phyloP scores from a whole-genome alignment of 352 stramenopile species.

The Thalassiosira pacifica region DNA sequence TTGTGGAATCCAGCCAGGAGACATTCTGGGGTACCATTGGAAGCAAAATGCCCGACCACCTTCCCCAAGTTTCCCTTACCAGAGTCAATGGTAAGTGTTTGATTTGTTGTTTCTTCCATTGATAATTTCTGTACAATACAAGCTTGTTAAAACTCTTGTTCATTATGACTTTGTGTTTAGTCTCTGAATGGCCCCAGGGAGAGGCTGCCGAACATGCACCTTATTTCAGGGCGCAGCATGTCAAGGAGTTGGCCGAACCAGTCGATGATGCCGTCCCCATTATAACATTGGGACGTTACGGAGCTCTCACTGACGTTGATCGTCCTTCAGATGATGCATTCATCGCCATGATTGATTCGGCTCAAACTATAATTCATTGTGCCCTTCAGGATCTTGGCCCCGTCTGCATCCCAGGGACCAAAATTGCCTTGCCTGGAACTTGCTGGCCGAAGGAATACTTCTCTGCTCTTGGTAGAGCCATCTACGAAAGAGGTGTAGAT shows the following conservation, averaged over 20 bases:
- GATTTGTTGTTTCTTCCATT: too few relatives aligned
- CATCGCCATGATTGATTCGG: slow-evolving; percentile 69
- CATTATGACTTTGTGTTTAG: too few relatives aligned
- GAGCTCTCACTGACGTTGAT: too few relatives aligned
- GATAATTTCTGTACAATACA: too few relatives aligned
- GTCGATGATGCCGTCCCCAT: too few relatives aligned
- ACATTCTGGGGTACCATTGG: slow-evolving; percentile 57
- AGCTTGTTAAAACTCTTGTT: too few relatives aligned
- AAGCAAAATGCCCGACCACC: slow-evolving; percentile 56
- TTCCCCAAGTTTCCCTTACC: slow-evolving; percentile 47
- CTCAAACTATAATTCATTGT: slow-evolving; percentile 63
- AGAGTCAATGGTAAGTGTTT: slow-evolving; percentile 68
- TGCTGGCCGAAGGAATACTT: slow-evolving; percentile 67
- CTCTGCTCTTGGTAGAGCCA: slow-evolving; percentile 58
- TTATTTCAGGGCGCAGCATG: too few relatives aligned
- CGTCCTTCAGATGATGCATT: slow-evolving; percentile 78
- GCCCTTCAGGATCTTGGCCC: slow-evolving; percentile 71
- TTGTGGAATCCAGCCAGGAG: slow-evolving; percentile 62
- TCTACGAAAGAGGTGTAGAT: slow-evolving; percentile 64
- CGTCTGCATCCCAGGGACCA: slow-evolving; percentile 60
- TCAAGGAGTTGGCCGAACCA: too few relatives aligned
- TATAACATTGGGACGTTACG: slow-evolving; percentile 71
- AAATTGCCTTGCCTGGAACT: slow-evolving; percentile 56
- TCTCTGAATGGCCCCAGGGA: too few relatives aligned
- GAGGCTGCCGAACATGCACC: too few relatives aligned